Conservation (phyloP, 1,284 basidiomycete species). For the Fomes fomentarius region DNA sequence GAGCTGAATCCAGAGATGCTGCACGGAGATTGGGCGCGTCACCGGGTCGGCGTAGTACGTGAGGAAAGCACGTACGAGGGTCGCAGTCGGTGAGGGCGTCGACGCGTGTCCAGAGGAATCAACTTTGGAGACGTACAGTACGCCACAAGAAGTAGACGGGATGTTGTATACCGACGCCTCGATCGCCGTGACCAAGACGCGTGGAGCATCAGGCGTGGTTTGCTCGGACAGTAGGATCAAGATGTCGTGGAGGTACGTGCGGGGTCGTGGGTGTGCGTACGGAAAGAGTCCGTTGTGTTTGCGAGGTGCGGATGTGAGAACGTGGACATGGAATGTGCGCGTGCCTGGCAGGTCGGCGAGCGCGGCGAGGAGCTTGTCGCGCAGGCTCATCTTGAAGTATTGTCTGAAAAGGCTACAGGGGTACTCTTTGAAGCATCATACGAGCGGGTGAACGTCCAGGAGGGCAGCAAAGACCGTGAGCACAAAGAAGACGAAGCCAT, state of each 20-base stretch:
- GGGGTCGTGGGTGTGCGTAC: constrained; percentile 67
- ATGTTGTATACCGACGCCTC: constrained; percentile 84
- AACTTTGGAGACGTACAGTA: constrained; percentile 93
- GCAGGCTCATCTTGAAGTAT: constrained; percentile 44
- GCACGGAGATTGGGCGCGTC: constrained; percentile 59
- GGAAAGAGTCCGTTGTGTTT: constrained; percentile 76
- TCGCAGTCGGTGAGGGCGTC: constrained; percentile 63
- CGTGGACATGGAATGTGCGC: constrained; percentile 74
- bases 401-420: too few relatives aligned
- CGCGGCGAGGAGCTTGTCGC: constrained; percentile 64
- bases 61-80: constrained; percentile 73
- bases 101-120: constrained; percentile 86
- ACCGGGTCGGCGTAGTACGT: constrained; percentile 68
- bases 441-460: neutral
- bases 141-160: constrained; percentile 66
- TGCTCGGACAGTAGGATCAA: constrained; percentile 76
- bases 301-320: constrained; percentile 73
- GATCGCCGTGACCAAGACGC: constrained; percentile 77
- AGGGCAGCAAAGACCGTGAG: neutral
- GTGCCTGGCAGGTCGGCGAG: constrained; percentile 64
- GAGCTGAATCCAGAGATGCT: constrained; percentile 79
- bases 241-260: constrained; percentile 73
- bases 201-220: constrained; percentile 44
- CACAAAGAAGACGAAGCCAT: neutral
- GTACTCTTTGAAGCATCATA: too few relatives aligned